phyloP scores from a whole-genome alignment of 257 asterid species.

The Verbascum thapsus region DNA sequence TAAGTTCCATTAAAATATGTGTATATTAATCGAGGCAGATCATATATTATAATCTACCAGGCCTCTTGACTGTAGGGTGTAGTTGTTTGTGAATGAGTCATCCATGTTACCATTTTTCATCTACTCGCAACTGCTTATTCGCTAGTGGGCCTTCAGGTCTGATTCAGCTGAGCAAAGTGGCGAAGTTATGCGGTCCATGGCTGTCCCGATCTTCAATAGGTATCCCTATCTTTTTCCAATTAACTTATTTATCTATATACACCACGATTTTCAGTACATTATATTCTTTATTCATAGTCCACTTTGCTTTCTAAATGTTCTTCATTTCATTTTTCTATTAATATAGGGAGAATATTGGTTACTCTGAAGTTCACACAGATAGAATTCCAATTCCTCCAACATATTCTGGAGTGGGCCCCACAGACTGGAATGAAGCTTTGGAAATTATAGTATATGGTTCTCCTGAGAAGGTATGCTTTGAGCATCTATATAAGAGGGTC shows the following conservation, averaged over 20 bases:
- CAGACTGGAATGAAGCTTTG: slow-evolving; percentile 96
- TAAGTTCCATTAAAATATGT: neutral
- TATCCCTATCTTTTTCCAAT: slow-evolving; percentile 23
- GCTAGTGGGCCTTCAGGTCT: slow-evolving; percentile 47
- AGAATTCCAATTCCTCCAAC: slow-evolving; percentile 56
- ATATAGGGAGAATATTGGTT: slow-evolving; percentile 72
- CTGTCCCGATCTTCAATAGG: slow-evolving; percentile 71
- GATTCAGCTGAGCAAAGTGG: slow-evolving; percentile 96
- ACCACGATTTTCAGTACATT: slow-evolving; percentile 8
- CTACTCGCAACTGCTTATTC: slow-evolving; percentile 4
- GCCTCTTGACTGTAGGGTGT: neutral
- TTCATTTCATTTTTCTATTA: slow-evolving; percentile 17
- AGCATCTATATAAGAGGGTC: slow-evolving; percentile 5
- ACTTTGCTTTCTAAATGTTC: slow-evolving; percentile 10
- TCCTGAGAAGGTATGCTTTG: slow-evolving; percentile 82
- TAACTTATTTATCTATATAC: neutral
- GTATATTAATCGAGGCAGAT: neutral
- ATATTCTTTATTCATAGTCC: neutral
- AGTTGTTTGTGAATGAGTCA: neutral
- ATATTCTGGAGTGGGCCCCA: slow-evolving; percentile 68
- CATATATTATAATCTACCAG: neutral
- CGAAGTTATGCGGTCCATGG: slow-evolving; percentile 65
- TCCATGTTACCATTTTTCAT: neutral
- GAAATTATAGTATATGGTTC: slow-evolving; percentile 79
- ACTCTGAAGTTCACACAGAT: slow-evolving; percentile 66